These are phyloP conservation scores for Daldinia decipiens DNA, from an alignment of 495 filamentous ascomycete genomes.

Conservation along the genomic window DNA sequence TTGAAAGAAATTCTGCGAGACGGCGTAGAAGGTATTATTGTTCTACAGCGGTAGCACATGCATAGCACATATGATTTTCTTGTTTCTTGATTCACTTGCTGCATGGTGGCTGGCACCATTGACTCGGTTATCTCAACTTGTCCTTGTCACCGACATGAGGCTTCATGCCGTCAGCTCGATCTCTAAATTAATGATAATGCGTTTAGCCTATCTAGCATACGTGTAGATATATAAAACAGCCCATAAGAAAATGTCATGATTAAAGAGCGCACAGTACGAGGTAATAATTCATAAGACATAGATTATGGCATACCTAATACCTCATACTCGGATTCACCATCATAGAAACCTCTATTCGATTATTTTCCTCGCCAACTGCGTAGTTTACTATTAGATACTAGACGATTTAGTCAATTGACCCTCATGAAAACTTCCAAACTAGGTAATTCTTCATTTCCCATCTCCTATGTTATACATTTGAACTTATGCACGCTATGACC, in stretches of 20 bases:
- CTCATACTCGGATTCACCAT: neutral
- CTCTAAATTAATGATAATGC: neutral
- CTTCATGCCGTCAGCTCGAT: slow-evolving; percentile 10
- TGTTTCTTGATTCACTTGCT: neutral
- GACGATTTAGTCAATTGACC: slow-evolving; percentile 1
- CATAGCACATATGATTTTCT: neutral
- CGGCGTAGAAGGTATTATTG: neutral
- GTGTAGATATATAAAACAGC: neutral
- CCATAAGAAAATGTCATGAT: neutral
- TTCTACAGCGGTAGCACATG: slow-evolving; percentile 6
- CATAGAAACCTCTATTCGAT: slow-evolving; percentile 4
- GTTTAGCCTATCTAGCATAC: neutral
- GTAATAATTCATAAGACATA: neutral
- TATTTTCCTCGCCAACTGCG: slow-evolving; percentile 14
- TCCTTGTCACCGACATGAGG: slow-evolving; percentile 23
- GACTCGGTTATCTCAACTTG: slow-evolving; percentile 20
- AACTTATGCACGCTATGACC: slow-evolving; percentile 46
- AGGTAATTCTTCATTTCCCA: slow-evolving; percentile 22
- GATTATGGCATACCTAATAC: neutral
- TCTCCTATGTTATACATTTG: slow-evolving; percentile 25
- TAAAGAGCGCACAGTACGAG: slow-evolving; percentile 19
- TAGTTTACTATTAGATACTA: no score
- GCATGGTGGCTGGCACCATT: slow-evolving; percentile 20
- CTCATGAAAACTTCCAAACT: slow-evolving; percentile 4
- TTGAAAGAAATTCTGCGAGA: slow-evolving; percentile 18